phyloP scores from a whole-genome alignment of 2,329 filamentous ascomycete genomes.

The Pseudocercospora eumusae region DNA sequence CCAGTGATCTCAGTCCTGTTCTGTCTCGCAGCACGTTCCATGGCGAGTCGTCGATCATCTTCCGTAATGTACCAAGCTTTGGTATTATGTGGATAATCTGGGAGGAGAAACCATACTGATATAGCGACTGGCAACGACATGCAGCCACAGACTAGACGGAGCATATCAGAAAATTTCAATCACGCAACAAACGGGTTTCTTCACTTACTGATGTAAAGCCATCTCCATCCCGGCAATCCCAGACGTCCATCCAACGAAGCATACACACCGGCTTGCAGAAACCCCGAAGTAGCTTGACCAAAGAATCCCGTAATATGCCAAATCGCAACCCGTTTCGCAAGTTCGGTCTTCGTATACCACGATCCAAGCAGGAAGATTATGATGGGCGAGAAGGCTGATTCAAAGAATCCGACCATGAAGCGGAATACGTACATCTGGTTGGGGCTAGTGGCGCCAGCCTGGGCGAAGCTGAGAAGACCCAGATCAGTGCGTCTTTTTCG shows the following conservation, averaged over 20 bases:
- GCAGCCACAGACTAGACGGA: constrained; percentile 14
- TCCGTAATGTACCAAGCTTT: constrained; percentile 22
- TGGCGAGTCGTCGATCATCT: constrained; percentile 15
- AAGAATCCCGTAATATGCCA: constrained; percentile 21
- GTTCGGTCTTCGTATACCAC: constrained; percentile 23
- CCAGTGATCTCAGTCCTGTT: constrained; percentile 17
- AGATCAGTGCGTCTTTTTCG: no score
- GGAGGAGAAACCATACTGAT: constrained; percentile 17
- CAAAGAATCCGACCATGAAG: constrained; percentile 19
- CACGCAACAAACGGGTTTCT: neutral
- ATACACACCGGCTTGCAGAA: constrained; percentile 22
- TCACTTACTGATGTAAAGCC: constrained; percentile 21
- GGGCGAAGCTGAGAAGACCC: constrained; percentile 11
- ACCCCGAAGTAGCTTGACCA: constrained; percentile 13
- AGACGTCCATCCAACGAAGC: constrained; percentile 15
- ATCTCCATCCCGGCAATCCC: constrained; percentile 20
- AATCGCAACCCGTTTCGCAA: constrained; percentile 21
- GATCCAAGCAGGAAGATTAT: constrained; percentile 23
- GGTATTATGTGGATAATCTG: constrained; percentile 20
- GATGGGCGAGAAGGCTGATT: constrained; percentile 25
- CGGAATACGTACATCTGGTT: constrained; percentile 23
- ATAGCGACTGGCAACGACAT: constrained; percentile 18
- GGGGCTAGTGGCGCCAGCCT: constrained; percentile 19
- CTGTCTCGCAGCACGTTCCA: constrained; percentile 13
- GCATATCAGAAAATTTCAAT: neutral